phyloP scores from a whole-genome alignment of 257 asterid genomes.

The Rubia yunnanensis region DNA sequence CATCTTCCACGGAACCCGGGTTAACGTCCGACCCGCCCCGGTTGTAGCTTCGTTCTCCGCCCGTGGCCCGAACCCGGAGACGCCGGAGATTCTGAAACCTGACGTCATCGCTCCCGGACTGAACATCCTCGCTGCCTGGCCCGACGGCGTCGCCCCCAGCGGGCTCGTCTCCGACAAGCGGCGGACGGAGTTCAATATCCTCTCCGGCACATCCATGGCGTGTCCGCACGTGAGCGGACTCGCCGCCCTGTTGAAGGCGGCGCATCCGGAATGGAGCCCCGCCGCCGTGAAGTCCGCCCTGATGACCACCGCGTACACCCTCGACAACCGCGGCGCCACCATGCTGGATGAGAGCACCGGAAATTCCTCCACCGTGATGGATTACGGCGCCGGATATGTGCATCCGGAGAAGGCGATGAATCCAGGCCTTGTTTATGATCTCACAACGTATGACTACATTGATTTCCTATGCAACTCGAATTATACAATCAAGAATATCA shows the following conservation, averaged over 20 bases:
- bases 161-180: slow-evolving; percentile 64
- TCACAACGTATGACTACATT: slow-evolving; percentile 51
- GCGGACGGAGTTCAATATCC: slow-evolving; percentile 60
- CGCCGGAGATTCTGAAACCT: slow-evolving; percentile 81
- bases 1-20: slow-evolving; percentile 53
- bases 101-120: slow-evolving; percentile 86
- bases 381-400: slow-evolving; percentile 84
- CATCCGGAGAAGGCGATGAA: slow-evolving; percentile 84
- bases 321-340: slow-evolving; percentile 50
- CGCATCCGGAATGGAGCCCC: slow-evolving; percentile 90
- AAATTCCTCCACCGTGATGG: slow-evolving; percentile 69
- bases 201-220: slow-evolving; percentile 90
- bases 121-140: slow-evolving; percentile 91
- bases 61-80: slow-evolving; percentile 77
- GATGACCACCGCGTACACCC: slow-evolving; percentile 79
- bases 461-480: slow-evolving; percentile 79
- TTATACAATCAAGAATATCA: slow-evolving; percentile 53
- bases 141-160: slow-evolving; percentile 59
- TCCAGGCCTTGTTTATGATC: slow-evolving; percentile 74
- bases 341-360: slow-evolving; percentile 77
- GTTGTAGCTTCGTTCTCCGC: slow-evolving; percentile 79
- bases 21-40: slow-evolving; percentile 72
- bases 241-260: slow-evolving; percentile 76
- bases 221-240: slow-evolving; percentile 89
- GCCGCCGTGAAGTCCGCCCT: slow-evolving; percentile 83